Base-by-base conservation (phyloP, 192 early-diverging fungal genomes). In the Backusella westeae region DNA sequence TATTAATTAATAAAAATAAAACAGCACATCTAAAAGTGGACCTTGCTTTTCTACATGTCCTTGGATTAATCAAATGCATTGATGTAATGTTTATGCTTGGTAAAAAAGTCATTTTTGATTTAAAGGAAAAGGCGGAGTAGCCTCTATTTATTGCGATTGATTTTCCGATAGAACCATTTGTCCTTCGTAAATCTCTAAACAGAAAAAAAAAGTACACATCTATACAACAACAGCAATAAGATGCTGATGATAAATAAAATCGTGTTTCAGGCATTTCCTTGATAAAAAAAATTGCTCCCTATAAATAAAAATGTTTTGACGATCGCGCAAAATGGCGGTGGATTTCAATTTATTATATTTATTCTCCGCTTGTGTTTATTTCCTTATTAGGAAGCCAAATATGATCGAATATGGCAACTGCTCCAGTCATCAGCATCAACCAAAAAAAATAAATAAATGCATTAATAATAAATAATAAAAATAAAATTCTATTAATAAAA, bases 401-500 rank as follows among this genome's bases (percentile, higher is more conserved):
- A 53, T 53, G 52, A 53, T 53, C 53, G 1, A 59, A 59, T 29
- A 10, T 59, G 17, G 53, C 8, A 59, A 59, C 23, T 59, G 0
- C 23, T 59, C 8, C 21, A 59, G 53, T 14, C 10, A 59, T 59
- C 23, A 59, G 23, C 53, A 26, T 49, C 46, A 49, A n/a, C 46
- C 14, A 49, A 17, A 53, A 56, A 56, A 59, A 59, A 59, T 23
- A 59, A 59, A 26, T 23, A 59, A 59, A 21, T 59, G 53, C 53
- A 59, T 59, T 59, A 59, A 59, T 59, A 59, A 26, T 59, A 59
- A 59, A 59, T 59, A 26, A 59, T 59, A 59, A 26, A 23, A 59
- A 59, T 26, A 26, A 59, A 26, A 59, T 12, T 26, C n/a, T 59
- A 59, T 59, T 59, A 73, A 73, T 66, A 71, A 21, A 77, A 49